Evolutionary conservation across 805 yeast species (phyloP).

Genomic region (Danielia reshetovae): DNA sequence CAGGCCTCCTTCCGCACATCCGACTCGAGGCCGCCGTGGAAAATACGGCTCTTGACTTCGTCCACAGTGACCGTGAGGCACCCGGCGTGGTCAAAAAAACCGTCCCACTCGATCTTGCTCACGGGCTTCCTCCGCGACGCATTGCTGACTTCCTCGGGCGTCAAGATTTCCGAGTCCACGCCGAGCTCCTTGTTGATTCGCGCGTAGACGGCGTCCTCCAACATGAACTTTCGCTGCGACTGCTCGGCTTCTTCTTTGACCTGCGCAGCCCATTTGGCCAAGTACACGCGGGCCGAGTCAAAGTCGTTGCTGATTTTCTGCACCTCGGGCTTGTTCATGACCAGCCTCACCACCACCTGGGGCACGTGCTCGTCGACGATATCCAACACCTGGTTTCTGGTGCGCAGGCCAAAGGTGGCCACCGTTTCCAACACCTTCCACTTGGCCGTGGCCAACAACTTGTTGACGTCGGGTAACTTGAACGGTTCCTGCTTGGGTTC

Average conservation of each 20-base stretch:
- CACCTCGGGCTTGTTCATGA: slow-evolving; percentile 72
- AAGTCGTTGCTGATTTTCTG: slow-evolving; percentile 80
- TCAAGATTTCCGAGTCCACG: slow-evolving; percentile 37
- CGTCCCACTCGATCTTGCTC: slow-evolving; percentile 73
- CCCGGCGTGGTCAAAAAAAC: slow-evolving; percentile 79
- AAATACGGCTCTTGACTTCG: slow-evolving; percentile 78
- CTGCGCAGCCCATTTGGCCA: slow-evolving; percentile 95
- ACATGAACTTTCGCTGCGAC: slow-evolving; percentile 47
- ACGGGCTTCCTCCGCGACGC: slow-evolving; percentile 68
- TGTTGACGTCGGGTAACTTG: slow-evolving; percentile 31
- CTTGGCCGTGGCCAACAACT: slow-evolving; percentile 61
- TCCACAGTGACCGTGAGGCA: slow-evolving; percentile 64
- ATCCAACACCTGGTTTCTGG: slow-evolving; percentile 52
- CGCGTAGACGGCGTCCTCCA: slow-evolving; percentile 58
- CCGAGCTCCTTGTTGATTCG: slow-evolving; percentile 61
- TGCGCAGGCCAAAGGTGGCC: slow-evolving; percentile 63
- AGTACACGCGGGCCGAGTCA: slow-evolving; percentile 85
- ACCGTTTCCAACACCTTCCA: slow-evolving; percentile 85
- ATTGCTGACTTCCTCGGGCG: slow-evolving; percentile 55
- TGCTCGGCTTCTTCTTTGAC: slow-evolving; percentile 86
- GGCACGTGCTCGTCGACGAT: slow-evolving; percentile 67
- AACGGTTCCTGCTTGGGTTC: slow-evolving; percentile 16
- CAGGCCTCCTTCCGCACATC: slow-evolving; percentile 70
- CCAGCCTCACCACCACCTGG: slow-evolving; percentile 49
- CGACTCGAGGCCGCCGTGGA: slow-evolving; percentile 80